phyloP scores from a whole-genome alignment of 169 alveolate species.

The Cryptosporidium baileyi region DNA sequence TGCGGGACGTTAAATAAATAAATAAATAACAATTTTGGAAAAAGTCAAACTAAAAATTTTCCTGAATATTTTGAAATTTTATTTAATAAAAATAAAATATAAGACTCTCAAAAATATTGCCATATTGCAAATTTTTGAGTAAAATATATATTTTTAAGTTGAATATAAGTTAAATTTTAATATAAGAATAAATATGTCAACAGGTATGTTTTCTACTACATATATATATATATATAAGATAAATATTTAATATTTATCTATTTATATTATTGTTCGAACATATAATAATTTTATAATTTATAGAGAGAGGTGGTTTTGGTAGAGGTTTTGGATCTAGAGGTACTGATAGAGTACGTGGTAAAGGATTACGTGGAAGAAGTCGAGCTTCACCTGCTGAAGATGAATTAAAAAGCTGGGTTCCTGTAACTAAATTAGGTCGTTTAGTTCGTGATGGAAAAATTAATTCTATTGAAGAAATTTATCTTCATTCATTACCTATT shows the following conservation, averaged over 20 bases:
- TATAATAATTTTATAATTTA: not conserved
- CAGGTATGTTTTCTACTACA: constrained; percentile 23
- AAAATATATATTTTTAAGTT: too few relatives aligned
- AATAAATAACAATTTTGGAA: too few relatives aligned
- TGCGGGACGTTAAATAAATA: too few relatives aligned
- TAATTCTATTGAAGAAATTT: constrained; percentile 96
- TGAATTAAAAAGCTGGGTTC: constrained; percentile 97
- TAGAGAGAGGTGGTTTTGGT: constrained; percentile 79
- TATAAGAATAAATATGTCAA: constrained; percentile 42
- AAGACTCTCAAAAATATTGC: too few relatives aligned
- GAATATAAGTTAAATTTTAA: not conserved
- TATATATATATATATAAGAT: not conserved
- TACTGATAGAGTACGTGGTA: constrained; percentile 71
- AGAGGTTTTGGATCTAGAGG: constrained; percentile 77
- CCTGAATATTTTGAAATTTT: too few relatives aligned
- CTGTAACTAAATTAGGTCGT: constrained; percentile 99
- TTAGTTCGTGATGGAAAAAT: constrained; percentile 96
- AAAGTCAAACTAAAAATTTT: too few relatives aligned
- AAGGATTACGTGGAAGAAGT: constrained; percentile 78
- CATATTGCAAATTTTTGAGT: too few relatives aligned
- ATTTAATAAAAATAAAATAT: too few relatives aligned
- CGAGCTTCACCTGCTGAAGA: constrained; percentile 90
- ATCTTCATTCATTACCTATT: constrained; percentile 98
- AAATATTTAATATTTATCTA: not conserved
- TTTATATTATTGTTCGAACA: not conserved